phyloP scores from a whole-genome alignment of 1,139 yeast species.

The Suhomyces bokatorum region DNA sequence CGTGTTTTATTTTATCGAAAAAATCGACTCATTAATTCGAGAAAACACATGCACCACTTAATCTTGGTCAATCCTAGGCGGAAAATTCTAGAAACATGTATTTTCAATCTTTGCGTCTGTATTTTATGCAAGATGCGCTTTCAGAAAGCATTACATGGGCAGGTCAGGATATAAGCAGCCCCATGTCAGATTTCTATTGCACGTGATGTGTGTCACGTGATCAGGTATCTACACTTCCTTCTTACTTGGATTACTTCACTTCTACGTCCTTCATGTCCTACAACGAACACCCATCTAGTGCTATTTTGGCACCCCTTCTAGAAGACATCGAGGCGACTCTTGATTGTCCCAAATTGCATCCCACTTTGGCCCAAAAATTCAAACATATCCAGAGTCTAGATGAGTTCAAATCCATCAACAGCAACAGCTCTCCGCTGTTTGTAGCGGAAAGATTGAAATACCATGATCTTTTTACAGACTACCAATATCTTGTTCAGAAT shows the following conservation, averaged over 20 bases:
- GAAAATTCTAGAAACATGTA: no score
- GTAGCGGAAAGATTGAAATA: slow-evolving; percentile 15
- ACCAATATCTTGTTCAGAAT: slow-evolving; percentile 26
- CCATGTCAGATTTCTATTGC: no score
- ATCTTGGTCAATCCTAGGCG: no score
- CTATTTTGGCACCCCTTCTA: not conserved
- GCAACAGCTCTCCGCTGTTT: not conserved
- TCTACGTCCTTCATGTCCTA: not conserved
- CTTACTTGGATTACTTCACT: not conserved
- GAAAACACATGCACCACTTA: no score
- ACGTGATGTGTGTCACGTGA: not conserved
- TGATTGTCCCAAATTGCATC: not conserved
- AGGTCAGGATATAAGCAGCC: no score
- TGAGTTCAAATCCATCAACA: not conserved
- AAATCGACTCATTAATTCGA: no score
- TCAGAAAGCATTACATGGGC: no score
- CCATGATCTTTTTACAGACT: slow-evolving; percentile 34
- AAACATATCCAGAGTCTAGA: slow-evolving; percentile 2
- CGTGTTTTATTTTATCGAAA: no score
- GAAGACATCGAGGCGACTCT: slow-evolving; percentile 2
- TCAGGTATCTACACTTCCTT: not conserved
- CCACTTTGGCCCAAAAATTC: slow-evolving; percentile 2
- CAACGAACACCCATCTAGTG: not conserved
- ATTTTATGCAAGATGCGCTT: no score
- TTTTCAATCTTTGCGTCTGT: no score